Base-by-base conservation (phyloP, 306 rosid species). In the Arachis hypogaea region DNA sequence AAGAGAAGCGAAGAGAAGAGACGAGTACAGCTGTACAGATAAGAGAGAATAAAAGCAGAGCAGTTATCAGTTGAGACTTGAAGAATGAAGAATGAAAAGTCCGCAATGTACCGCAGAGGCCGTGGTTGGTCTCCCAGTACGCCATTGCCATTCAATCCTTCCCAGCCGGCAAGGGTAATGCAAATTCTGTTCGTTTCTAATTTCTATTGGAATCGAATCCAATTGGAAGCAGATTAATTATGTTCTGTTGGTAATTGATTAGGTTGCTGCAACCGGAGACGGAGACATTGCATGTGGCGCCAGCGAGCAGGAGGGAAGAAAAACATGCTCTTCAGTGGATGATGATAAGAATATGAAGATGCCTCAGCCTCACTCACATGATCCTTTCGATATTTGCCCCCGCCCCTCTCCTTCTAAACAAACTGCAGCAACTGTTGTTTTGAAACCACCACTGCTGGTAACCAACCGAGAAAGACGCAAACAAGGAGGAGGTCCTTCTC, bases 361-460 rank as follows among this genome's bases (percentile, higher is more conserved):
- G 7, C n/a, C 11, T 10, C 51, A 10, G 11, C 51, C 51, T 10
- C 51, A 46, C 1, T 3, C 14, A 11, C 55, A 11, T 5, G 28
- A n/a, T 7, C 10, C 28, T 38, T 87, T 86, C 67, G 96, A 91
- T 82, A 85, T 93, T 40, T 93, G 93, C 68, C 84, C 50, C 66
- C 80, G 52, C 9, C 66, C 79, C 11, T 86, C 81, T 63, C 11
- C 22, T 5, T 10, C 0, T 16, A 7, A 42, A 4, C 14, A 11
- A 10, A 5, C 54, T 49, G 52, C 52, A 47, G 56, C 33, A 33
- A 0, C 7, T 36, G 47, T 76, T 42, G 63, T 1, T 5, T 77
- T 91, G 83, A 82, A 86, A 4, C 77, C 86, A 14, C 0, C 88
- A 71, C 40, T 91, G 46, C 61, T 63, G 11, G 75, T 0, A 22